Evolutionary conservation across 805 yeast species (phyloP).

Genomic region (Saccharomycopsis oosterbeekiorum): DNA sequence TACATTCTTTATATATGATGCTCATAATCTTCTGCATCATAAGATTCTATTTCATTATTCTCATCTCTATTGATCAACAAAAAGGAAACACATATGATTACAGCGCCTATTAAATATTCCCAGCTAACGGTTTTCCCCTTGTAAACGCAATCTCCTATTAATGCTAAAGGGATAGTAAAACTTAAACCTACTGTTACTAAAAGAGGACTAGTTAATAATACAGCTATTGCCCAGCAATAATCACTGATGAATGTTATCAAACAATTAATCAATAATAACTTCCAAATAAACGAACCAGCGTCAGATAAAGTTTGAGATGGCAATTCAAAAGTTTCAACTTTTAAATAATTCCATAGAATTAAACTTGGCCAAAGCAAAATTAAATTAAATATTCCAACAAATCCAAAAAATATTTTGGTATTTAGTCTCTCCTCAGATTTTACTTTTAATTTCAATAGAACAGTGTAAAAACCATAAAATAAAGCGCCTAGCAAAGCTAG

Average conservation of each 20-base stretch:
- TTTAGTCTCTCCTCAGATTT: constrained; percentile 66
- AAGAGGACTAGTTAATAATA: constrained; percentile 84
- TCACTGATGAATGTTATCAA: constrained; percentile 77
- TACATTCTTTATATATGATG: not conserved
- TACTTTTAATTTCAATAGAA: constrained; percentile 65
- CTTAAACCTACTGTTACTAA: constrained; percentile 94
- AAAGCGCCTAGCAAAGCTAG: constrained; percentile 79
- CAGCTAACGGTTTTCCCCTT: constrained; percentile 52
- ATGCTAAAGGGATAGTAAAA: constrained; percentile 88
- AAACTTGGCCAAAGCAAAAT: constrained; percentile 77
- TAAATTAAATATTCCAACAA: constrained; percentile 79
- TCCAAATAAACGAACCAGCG: constrained; percentile 23
- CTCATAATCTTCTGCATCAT: not conserved
- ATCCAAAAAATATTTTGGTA: constrained; percentile 86
- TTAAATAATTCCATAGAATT: constrained; percentile 49
- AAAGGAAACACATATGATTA: constrained; percentile 71
- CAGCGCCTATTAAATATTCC: constrained; percentile 70
- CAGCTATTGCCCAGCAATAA: constrained; percentile 93
- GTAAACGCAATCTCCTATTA: constrained; percentile 78
- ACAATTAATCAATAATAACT: constrained; percentile 56
- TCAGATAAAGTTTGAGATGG: constrained; percentile 33
- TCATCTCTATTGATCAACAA: constrained; percentile 75
- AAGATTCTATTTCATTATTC: not conserved
- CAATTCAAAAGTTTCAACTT: constrained; percentile 60
- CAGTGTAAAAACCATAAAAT: constrained; percentile 87